Percentiles rank a stretch among this genome's conserved stretches.
These are phyloP conservation scores for Xerocomus potaroensis DNA, from an alignment of 768 basidiomycete species.

Conservation along the genomic window DNA sequence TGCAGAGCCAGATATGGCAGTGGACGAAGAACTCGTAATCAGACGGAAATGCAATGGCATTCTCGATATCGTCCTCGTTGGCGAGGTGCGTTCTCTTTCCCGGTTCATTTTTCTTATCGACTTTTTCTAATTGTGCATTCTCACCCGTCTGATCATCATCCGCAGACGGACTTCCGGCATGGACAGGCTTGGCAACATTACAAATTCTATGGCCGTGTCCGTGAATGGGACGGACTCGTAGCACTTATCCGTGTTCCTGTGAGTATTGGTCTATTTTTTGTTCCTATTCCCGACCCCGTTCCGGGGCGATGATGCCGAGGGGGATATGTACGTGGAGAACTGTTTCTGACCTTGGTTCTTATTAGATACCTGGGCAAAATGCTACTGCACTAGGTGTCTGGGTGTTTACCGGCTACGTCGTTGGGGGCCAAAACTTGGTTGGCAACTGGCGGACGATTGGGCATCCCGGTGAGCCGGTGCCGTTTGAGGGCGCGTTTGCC, in stretches of 20 bases:
- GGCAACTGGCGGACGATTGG: conserved; percentile 60
- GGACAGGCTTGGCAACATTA: conserved; percentile 46
- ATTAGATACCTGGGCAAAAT: conserved; percentile 4
- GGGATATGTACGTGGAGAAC: not conserved
- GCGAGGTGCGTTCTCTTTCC: conserved; percentile 39
- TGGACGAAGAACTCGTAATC: conserved; percentile 21
- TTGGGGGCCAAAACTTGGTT: conserved; percentile 60
- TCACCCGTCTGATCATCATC: not conserved
- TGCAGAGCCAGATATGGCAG: conserved; percentile 22
- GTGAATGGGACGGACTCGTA: conserved; percentile 57
- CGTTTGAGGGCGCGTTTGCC: conserved; percentile 62
- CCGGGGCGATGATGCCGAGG: not conserved
- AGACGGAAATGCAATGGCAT: conserved; percentile 47
- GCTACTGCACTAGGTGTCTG: conserved; percentile 21
- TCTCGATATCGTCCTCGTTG: conserved; percentile 57
- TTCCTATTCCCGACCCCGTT: not conserved
- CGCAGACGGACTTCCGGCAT: conserved; percentile 47
- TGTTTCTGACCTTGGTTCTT: conserved; percentile 7
- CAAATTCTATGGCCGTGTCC: conserved; percentile 48
- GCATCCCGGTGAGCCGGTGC: conserved; percentile 34
- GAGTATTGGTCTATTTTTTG: conserved; percentile 4
- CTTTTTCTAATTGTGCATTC: not conserved
- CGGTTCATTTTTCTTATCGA: not conserved
- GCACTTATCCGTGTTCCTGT: conserved; percentile 45
- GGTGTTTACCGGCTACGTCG: conserved; percentile 70